A percentile compares a stretch with the other conserved stretches of the same genome.
These are phyloP conservation scores for Malania oleifera DNA, from an alignment of 164 flowering plant genomes.

Conservation along the genomic window DNA sequence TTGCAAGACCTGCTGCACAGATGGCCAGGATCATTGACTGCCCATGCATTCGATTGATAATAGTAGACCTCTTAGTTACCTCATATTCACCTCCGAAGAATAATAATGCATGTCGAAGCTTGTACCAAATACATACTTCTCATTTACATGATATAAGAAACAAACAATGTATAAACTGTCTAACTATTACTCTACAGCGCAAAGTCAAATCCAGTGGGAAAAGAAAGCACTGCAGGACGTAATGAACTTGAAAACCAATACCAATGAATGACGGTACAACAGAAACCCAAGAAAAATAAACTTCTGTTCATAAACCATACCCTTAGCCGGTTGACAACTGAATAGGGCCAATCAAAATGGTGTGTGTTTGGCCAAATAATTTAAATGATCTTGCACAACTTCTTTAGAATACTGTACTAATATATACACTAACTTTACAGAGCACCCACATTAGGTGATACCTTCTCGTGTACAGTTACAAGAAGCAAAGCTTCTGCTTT, in stretches of 20 bases:
- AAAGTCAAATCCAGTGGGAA: too few species aligned
- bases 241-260: neutral
- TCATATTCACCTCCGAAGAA: neutral
- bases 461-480: slow-evolving; percentile 39
- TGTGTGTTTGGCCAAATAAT: neutral
- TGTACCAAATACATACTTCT: too few species aligned
- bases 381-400: slow-evolving; percentile 8
- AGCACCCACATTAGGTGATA: slow-evolving; percentile 28
- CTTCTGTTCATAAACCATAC: neutral
- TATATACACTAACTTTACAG: slow-evolving; percentile 47
- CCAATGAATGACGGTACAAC: neutral
- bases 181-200: too few species aligned
- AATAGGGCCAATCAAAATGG: neutral
- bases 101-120: neutral
- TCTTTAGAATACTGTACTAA: slow-evolving; percentile 9
- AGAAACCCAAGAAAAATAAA: neutral
- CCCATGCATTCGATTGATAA: too few species aligned
- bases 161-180: too few species aligned
- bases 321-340: neutral
- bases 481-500: slow-evolving; percentile 17
- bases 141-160: too few species aligned
- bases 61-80: too few species aligned
- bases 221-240: neutral
- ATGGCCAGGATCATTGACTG: too few species aligned
- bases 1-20: too few species aligned